Evolutionary conservation across 305 asterid genomes (phyloP).

Genomic region (Galium porrigens): DNA sequence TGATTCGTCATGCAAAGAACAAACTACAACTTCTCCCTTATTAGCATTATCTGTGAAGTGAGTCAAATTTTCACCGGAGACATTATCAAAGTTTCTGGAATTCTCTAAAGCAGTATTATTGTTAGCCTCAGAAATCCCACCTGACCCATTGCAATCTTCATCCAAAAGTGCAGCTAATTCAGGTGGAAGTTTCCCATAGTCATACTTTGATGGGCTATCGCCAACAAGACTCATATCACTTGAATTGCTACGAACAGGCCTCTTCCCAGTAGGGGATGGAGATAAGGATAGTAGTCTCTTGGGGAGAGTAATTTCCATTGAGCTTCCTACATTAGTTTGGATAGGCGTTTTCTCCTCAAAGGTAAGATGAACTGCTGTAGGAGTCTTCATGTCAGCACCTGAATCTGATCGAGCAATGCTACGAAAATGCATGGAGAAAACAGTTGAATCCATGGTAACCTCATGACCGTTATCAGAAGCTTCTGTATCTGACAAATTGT

Average conservation of each 20-base stretch:
- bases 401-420: constrained; percentile 82
- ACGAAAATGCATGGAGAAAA: constrained; percentile 88
- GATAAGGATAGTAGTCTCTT: constrained; percentile 28
- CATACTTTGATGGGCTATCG: constrained; percentile 47
- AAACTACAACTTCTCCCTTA: constrained; percentile 19
- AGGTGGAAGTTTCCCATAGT: constrained; percentile 60
- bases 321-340: constrained; percentile 35
- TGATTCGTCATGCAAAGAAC: constrained; percentile 25
- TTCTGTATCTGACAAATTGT: constrained; percentile 64
- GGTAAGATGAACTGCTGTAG: constrained; percentile 39
- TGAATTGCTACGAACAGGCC: constrained; percentile 38
- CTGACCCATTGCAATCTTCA: constrained; percentile 38
- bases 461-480: constrained; percentile 75
- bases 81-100: constrained; percentile 23
- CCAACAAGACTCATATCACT: constrained; percentile 85
- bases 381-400: constrained; percentile 64
- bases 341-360: constrained; percentile 68
- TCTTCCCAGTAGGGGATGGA: constrained; percentile 27
- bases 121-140: constrained; percentile 27
- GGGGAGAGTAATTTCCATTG: constrained; percentile 47
- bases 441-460: constrained; percentile 91
- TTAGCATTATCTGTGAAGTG: constrained; percentile 18
- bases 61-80: constrained; percentile 25
- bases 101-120: constrained; percentile 26
- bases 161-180: constrained; percentile 55